A percentile compares a stretch with the other conserved stretches of the same genome.
phyloP scores from a whole-genome alignment of 2,329 filamentous ascomycete species.

The Aspergillus calidoustus region DNA sequence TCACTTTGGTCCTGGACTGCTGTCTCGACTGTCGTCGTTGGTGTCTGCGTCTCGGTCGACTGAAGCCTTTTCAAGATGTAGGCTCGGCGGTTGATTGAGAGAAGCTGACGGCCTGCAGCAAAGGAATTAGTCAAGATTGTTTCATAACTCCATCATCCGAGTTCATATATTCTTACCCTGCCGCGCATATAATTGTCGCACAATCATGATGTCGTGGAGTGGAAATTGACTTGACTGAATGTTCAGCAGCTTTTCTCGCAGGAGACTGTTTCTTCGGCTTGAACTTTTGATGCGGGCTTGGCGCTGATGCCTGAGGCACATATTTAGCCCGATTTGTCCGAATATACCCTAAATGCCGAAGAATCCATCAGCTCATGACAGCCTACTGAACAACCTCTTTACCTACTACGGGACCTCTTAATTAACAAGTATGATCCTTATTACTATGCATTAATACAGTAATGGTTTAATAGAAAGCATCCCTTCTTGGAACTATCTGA shows the following conservation, averaged over 20 bases:
- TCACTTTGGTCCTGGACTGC: slow-evolving; percentile 26
- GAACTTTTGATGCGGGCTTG: slow-evolving; percentile 45
- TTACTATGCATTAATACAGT: too few species aligned
- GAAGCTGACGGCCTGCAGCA: slow-evolving; percentile 42
- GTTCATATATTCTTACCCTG: slow-evolving; percentile 39
- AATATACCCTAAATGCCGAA: not conserved
- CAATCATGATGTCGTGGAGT: slow-evolving; percentile 43
- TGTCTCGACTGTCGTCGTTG: slow-evolving; percentile 22
- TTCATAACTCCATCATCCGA: not conserved
- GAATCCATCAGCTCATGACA: too few species aligned
- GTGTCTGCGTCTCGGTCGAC: slow-evolving; percentile 35
- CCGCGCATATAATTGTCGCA: slow-evolving; percentile 45
- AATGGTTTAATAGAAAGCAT: too few species aligned
- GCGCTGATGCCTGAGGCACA: slow-evolving; percentile 32
- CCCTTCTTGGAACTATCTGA: too few species aligned
- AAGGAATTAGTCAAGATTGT: slow-evolving; percentile 19
- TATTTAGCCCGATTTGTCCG: not conserved
- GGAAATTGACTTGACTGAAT: slow-evolving; percentile 11
- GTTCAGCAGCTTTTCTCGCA: slow-evolving; percentile 22
- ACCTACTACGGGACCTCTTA: too few species aligned
- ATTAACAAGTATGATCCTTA: too few species aligned
- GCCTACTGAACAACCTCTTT: too few species aligned
- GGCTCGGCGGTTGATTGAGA: slow-evolving; percentile 38
- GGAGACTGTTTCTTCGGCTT: slow-evolving; percentile 30
- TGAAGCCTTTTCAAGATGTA: slow-evolving; percentile 39